Evolutionary conservation across 805 yeast species (phyloP).

Genomic region (Metschnikowia santaceciliae): DNA sequence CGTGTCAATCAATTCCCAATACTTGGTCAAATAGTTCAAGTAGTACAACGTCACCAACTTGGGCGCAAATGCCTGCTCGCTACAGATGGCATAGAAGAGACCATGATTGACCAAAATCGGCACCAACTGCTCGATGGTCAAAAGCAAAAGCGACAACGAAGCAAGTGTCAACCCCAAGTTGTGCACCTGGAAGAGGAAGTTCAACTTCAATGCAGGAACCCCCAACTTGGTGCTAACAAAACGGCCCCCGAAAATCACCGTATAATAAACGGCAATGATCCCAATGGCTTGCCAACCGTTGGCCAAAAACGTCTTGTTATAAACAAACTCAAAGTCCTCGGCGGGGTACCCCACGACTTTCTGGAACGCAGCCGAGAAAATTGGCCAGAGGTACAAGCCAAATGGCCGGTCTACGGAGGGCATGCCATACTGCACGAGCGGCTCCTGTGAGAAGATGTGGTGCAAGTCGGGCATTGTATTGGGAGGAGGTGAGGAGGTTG

Average conservation of each 20-base stretch:
- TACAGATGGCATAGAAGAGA: constrained; percentile 77
- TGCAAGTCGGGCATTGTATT: constrained; percentile 10
- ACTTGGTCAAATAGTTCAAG: constrained; percentile 87
- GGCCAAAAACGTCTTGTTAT: constrained; percentile 64
- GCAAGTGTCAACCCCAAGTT: constrained; percentile 69
- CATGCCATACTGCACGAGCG: constrained; percentile 23
- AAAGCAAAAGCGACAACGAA: constrained; percentile 61
- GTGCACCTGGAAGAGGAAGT: constrained; percentile 77
- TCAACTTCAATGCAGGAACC: constrained; percentile 67
- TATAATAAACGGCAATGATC: constrained; percentile 38
- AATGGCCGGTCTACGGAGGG: constrained; percentile 47
- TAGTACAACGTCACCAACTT: constrained; percentile 81
- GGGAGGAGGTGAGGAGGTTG: background rate
- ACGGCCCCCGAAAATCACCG: constrained; percentile 66
- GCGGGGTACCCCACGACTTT: constrained; percentile 53
- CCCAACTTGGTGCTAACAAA: constrained; percentile 47
- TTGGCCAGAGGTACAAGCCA: constrained; percentile 64
- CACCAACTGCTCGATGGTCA: constrained; percentile 78
- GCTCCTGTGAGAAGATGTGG: constrained; percentile 12
- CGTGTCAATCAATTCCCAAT: constrained; percentile 85
- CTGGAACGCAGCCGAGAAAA: constrained; percentile 50
- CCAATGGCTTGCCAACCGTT: constrained; percentile 52
- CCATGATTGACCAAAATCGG: constrained; percentile 78
- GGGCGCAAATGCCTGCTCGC: constrained; percentile 74
- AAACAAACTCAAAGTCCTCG: constrained; percentile 61